Percentiles rank a stretch among this genome's conserved stretches.
These are phyloP conservation scores for Raffaelea arxii DNA, from an alignment of 2,329 filamentous ascomycete genomes.

Conservation along the genomic window DNA sequence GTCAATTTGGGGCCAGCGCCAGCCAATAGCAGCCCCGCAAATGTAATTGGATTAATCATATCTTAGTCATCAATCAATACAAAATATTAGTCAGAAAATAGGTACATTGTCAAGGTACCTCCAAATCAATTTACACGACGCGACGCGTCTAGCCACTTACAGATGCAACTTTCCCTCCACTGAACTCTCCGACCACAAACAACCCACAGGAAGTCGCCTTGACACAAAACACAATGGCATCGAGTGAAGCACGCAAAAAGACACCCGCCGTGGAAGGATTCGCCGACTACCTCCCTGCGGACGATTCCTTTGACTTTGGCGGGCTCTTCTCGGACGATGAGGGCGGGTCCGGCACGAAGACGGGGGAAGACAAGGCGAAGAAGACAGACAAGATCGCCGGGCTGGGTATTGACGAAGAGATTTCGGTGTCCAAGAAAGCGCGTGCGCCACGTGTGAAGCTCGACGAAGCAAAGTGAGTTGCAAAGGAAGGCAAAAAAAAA, in stretches of 20 bases:
- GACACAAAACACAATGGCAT: slow-evolving; percentile 3
- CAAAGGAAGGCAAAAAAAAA: not conserved
- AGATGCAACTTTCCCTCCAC: too few species aligned
- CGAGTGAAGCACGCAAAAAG: not conserved
- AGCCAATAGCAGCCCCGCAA: slow-evolving; percentile 9
- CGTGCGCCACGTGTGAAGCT: slow-evolving; percentile 70
- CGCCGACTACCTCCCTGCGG: slow-evolving; percentile 68
- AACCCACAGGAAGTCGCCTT: too few species aligned
- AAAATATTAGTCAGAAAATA: too few species aligned
- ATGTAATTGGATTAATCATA: slow-evolving; percentile 13
- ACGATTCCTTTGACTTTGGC: slow-evolving; percentile 28
- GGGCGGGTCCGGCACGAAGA: slow-evolving; percentile 29
- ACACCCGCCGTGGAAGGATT: slow-evolving; percentile 42
- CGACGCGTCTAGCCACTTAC: too few species aligned
- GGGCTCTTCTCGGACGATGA: slow-evolving; percentile 30
- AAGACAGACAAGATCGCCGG: slow-evolving; percentile 41
- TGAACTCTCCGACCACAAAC: too few species aligned
- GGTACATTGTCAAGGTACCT: not conserved
- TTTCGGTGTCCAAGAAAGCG: slow-evolving; percentile 69
- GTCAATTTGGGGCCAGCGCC: not conserved
- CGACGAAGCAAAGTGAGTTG: slow-evolving; percentile 60
- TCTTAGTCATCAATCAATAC: not conserved
- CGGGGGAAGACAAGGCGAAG: slow-evolving; percentile 25
- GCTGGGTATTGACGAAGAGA: slow-evolving; percentile 77
- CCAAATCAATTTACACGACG: too few species aligned